phyloP scores from a whole-genome alignment of 345 rosid genomes.

The Brassica napus region DNA sequence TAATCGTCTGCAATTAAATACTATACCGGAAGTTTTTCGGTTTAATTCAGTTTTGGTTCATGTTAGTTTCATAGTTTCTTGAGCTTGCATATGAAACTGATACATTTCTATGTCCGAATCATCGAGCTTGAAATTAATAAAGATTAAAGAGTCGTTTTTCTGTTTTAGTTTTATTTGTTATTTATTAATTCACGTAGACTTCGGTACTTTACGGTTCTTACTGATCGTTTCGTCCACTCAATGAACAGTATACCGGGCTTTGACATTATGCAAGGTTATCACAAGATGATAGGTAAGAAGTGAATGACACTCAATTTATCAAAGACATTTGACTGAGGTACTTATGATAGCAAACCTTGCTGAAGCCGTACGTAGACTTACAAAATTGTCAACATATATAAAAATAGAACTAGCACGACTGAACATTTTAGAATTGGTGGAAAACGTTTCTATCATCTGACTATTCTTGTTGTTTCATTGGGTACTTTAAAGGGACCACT shows the following conservation, averaged over 20 bases:
- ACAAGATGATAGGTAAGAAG: background rate
- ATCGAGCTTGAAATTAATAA: background rate
- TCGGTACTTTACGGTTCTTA: background rate
- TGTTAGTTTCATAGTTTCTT: background rate
- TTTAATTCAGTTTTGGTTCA: slow-evolving; percentile 1
- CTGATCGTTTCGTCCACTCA: no score
- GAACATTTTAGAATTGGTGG: background rate
- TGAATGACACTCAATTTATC: background rate
- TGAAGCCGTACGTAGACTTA: background rate
- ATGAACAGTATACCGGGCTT: background rate
- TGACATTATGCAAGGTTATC: background rate
- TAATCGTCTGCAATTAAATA: background rate
- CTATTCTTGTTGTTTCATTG: background rate
- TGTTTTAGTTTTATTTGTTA: background rate
- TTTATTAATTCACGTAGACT: background rate
- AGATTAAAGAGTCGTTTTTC: background rate
- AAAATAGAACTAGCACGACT: background rate
- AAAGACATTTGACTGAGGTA: background rate
- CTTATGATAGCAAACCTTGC: background rate
- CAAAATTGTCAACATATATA: background rate
- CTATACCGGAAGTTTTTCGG: background rate
- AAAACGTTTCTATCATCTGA: background rate
- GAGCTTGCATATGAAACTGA: background rate
- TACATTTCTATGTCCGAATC: background rate
- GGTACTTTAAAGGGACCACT: background rate